These are phyloP conservation scores for Cryptosporidium canis DNA, from an alignment of 169 alveolate genomes.

Conservation along the genomic window DNA sequence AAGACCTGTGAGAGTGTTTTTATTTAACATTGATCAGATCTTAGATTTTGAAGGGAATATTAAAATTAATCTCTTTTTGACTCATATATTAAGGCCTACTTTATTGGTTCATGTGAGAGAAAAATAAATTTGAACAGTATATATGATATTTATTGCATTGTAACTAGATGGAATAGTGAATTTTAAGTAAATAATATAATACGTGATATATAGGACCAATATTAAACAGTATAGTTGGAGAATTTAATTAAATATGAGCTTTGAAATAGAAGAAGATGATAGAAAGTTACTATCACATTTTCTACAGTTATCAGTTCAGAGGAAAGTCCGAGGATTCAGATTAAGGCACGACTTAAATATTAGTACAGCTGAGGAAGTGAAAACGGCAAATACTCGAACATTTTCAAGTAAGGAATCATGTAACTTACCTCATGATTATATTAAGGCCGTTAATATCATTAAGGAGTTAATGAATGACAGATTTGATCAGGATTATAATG, in stretches of 20 bases:
- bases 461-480: conserved; percentile 23
- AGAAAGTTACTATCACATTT: background rate
- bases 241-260: background rate
- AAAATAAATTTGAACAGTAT: background rate
- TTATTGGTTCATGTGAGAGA: background rate
- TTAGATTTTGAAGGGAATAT: too few species aligned
- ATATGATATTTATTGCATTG: background rate
- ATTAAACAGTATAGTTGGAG: too few species aligned
- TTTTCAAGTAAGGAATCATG: background rate
- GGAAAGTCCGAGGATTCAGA: conserved; percentile 20
- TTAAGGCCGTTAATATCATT: conserved; percentile 7
- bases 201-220: too few species aligned
- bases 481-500: conserved; percentile 33
- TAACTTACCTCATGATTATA: conserved; percentile 14
- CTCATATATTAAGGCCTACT: background rate
- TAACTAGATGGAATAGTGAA: background rate
- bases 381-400: background rate
- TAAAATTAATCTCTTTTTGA: background rate
- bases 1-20: background rate
- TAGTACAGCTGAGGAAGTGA: background rate
- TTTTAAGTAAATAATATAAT: too few species aligned
- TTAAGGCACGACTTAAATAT: background rate
- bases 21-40: too few species aligned
- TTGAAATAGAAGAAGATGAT: conserved; percentile 3
- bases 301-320: conserved; percentile 45